Evolutionary conservation across 1,139 yeast genomes (phyloP), one percentile per base, ranked within the genome.

Genomic region (Keqinozyma sinolaborantium): DNA sequence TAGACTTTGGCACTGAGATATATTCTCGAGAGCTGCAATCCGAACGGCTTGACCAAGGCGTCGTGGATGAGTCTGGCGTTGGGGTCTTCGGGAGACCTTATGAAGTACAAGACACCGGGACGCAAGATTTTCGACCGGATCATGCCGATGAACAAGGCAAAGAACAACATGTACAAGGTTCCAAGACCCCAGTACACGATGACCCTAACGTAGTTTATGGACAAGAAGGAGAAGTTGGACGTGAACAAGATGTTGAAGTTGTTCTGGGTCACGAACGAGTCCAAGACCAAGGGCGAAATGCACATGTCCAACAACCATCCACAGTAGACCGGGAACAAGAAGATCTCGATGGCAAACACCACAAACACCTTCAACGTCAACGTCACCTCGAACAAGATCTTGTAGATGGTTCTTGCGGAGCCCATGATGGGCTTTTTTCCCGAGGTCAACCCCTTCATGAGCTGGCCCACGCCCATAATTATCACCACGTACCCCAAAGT

Each of bases 1-100:
- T 94, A 92, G 14, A 87, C 86, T 32, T 79, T 66, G 11, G 80
- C 94, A 27, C 96, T 84, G 20, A 87, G 60, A 5, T 71, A 70
- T 26, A 92, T 83, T 41, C 95, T 70, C 23, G 83, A 77, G 23
- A 90, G 47, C 53, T 92, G 97, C 28, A 83, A 63, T 10, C 60
- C 43, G 45, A 90, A 70, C 1, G 95, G 86, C 42, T 84, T 79
- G 33, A 83, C 82, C 39, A 92, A 60, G 1, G 95, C 94, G 51
- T 90, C 96, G 44, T 87, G 92, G 28, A 92, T 73, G n/a, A 94
- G 75, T 41, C 92, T 77, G 26, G 88, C 81, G 45, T 87, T 83
- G 19, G 95, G 96, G 51, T 92, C 97, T 45, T 90, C 96, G 2
- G 97, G 96, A 20, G 95, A 88, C 42, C 96, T 72, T 35, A 94